Evolutionary conservation across 2,329 filamentous ascomycete species (phyloP).

Genomic region (Xylariaceae sp.): DNA sequence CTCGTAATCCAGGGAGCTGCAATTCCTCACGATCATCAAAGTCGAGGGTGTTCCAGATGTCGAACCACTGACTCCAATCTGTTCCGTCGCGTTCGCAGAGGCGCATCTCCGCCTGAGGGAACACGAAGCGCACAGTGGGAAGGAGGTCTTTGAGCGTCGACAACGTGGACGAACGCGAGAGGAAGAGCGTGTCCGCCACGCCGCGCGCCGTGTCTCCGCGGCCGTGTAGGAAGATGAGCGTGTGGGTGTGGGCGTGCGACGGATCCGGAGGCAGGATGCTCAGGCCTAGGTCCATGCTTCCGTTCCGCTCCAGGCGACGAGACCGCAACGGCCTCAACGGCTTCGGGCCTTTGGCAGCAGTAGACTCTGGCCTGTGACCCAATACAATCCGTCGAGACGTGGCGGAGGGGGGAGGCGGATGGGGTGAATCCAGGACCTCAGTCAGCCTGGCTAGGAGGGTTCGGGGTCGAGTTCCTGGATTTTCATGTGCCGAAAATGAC

Average conservation of each 20-base stretch:
- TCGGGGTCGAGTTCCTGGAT: no score
- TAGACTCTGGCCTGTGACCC: no score
- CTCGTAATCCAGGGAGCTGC: slow-evolving; percentile 36
- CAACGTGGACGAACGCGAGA: slow-evolving; percentile 21
- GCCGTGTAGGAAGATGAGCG: slow-evolving; percentile 41
- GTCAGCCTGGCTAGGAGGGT: no score
- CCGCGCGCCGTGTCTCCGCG: slow-evolving; percentile 36
- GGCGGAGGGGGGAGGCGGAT: no score
- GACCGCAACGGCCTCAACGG: no score
- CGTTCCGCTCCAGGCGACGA: no score
- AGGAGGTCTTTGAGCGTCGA: slow-evolving; percentile 30
- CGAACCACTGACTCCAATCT: slow-evolving; percentile 44
- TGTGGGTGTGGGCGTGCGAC: slow-evolving; percentile 28
- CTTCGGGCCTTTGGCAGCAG: no score
- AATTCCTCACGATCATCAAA: slow-evolving; percentile 38
- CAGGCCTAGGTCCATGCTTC: slow-evolving; percentile 15
- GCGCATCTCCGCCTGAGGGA: slow-evolving; percentile 37
- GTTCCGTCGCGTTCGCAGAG: slow-evolving; percentile 23
- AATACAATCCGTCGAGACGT: no score
- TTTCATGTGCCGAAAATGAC: no score
- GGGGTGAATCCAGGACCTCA: no score
- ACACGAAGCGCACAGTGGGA: slow-evolving; percentile 44
- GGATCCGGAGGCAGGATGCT: slow-evolving; percentile 12
- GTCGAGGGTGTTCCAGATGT: slow-evolving; percentile 40
- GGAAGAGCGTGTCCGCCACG: slow-evolving; percentile 27